Percentiles rank a stretch among this genome's conserved stretches.
phyloP scores from a whole-genome alignment of 305 asterid species.

The Striga hermonthica region DNA sequence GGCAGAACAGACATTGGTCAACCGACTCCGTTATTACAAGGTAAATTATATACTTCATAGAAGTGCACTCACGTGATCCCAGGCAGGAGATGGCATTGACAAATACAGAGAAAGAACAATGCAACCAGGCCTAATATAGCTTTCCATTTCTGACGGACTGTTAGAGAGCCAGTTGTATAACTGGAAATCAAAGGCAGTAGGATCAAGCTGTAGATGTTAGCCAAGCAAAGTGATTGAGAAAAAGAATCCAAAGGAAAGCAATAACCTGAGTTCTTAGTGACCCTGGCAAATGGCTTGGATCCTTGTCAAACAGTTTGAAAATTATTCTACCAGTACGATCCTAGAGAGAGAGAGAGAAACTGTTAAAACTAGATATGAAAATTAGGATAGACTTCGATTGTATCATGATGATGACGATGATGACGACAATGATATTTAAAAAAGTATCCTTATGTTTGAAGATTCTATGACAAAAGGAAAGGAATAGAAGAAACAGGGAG shows the following conservation, averaged over 20 bases:
- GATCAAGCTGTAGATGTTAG: slow-evolving; percentile 24
- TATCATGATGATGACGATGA: slow-evolving; percentile 1
- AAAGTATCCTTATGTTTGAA: neutral
- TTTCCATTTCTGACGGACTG: slow-evolving; percentile 87
- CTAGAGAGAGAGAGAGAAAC: slow-evolving; percentile 31
- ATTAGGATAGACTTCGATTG: neutral
- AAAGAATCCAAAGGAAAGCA: slow-evolving; percentile 23
- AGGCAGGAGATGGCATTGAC: slow-evolving; percentile 62
- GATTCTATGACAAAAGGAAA: too few species aligned
- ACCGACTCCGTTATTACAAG: slow-evolving; percentile 21
- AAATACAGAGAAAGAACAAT: slow-evolving; percentile 63
- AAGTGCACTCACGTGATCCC: slow-evolving; percentile 71
- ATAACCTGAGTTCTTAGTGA: slow-evolving; percentile 65
- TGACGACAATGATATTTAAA: neutral
- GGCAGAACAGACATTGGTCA: slow-evolving; percentile 22
- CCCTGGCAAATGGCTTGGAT: slow-evolving; percentile 85
- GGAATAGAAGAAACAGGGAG: too few species aligned
- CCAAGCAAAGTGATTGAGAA: slow-evolving; percentile 7
- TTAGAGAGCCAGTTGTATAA: slow-evolving; percentile 72
- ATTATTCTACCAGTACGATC: slow-evolving; percentile 78
- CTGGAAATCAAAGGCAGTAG: slow-evolving; percentile 38
- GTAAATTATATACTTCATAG: slow-evolving; percentile 3
- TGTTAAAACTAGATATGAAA: slow-evolving; percentile 10
- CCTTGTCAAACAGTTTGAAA: slow-evolving; percentile 87
- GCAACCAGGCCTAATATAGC: slow-evolving; percentile 91